phyloP scores from a whole-genome alignment of 768 basidiomycete genomes.

The Trametes punicea region DNA sequence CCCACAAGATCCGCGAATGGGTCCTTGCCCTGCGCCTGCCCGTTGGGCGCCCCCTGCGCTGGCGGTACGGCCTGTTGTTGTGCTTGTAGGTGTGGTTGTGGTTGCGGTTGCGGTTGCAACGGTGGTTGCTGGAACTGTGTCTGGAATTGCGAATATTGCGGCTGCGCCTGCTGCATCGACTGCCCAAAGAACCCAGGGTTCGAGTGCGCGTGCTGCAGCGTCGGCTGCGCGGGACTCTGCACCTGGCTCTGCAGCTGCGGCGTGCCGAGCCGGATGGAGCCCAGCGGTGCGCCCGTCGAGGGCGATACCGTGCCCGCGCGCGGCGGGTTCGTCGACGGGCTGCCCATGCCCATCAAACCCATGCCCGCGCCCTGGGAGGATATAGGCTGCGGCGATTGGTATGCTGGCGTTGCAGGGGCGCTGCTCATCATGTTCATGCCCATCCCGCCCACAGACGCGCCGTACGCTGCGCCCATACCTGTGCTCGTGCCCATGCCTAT shows the following conservation, averaged over 20 bases:
- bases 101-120: constrained; percentile 4
- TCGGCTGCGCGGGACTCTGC: background rate
- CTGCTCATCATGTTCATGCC: constrained; percentile 8
- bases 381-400: constrained; percentile 7
- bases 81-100: constrained; percentile 22
- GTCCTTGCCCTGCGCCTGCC: constrained; percentile 51
- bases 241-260: constrained; percentile 27
- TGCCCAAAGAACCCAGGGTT: background rate
- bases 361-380: background rate
- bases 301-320: constrained; percentile 13
- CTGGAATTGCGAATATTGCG: constrained; percentile 9
- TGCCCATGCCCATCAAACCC: background rate
- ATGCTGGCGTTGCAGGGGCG: constrained; percentile 5
- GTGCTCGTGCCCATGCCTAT: constrained; percentile 16
- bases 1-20: constrained; percentile 83
- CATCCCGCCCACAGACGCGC: constrained; percentile 6
- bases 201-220: background rate
- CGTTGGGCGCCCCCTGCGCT: constrained; percentile 20
- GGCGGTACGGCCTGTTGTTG: constrained; percentile 25
- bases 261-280: constrained; percentile 33
- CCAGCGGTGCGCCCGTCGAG: constrained; percentile 14
- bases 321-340: constrained; percentile 1
- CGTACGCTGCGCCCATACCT: background rate
- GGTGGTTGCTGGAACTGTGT: constrained; percentile 18
- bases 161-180: constrained; percentile 20